These are phyloP conservation scores for Paraphaeosphaeria minitans DNA, from an alignment of 2,329 filamentous ascomycete species.

Conservation along the genomic window DNA sequence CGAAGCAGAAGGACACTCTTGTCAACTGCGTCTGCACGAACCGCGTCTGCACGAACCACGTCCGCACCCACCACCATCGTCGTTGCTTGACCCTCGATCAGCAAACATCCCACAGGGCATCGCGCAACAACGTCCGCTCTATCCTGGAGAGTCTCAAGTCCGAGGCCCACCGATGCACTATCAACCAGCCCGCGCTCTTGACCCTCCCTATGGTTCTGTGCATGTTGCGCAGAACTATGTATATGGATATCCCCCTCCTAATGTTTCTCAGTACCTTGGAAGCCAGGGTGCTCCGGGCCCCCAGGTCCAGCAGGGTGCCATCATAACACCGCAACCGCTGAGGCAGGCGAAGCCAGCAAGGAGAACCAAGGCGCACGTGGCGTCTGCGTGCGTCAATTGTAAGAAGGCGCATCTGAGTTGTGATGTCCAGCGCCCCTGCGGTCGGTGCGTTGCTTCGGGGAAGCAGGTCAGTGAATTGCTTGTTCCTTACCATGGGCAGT, in stretches of 20 bases:
- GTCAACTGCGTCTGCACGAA: conserved; percentile 28
- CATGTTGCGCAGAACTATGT: conserved; percentile 34
- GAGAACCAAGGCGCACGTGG: conserved; percentile 76
- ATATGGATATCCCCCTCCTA: conserved; percentile 35
- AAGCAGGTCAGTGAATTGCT: conserved; percentile 61
- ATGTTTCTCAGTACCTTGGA: conserved; percentile 32
- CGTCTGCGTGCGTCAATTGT: conserved; percentile 83
- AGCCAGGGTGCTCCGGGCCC: conserved; percentile 33
- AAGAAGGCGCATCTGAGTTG: conserved; percentile 78
- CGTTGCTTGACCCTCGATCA: conserved; percentile 33
- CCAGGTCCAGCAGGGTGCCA: conserved; percentile 39
- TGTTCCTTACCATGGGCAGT: background rate
- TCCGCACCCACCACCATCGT: conserved; percentile 31
- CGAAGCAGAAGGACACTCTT: conserved; percentile 38
- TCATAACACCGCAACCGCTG: conserved; percentile 38
- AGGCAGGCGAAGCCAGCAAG: conserved; percentile 43
- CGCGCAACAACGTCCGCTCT: conserved; percentile 34
- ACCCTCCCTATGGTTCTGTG: conserved; percentile 32
- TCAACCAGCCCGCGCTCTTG: conserved; percentile 30
- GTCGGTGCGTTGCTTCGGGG: conserved; percentile 75
- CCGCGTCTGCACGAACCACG: conserved; percentile 29
- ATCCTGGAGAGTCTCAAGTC: conserved; percentile 36
- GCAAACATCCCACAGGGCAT: conserved; percentile 24
- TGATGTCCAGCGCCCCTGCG: conserved; percentile 74
- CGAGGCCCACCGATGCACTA: conserved; percentile 32